phyloP scores from a whole-genome alignment of 331 rosid species.

The Prunus yedoensis region DNA sequence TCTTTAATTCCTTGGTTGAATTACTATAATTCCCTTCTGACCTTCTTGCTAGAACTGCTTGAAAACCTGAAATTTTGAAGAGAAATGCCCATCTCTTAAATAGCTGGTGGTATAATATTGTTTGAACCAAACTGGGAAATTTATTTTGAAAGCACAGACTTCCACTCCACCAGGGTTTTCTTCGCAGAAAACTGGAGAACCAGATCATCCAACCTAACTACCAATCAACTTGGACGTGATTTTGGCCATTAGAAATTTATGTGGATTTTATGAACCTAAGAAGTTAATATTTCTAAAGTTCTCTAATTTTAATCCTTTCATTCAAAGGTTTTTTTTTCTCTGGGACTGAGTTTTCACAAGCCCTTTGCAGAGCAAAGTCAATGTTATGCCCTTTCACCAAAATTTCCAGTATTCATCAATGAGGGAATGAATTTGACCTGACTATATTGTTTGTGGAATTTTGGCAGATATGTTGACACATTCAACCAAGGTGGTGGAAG shows the following conservation, averaged over 20 bases:
- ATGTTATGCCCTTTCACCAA: background rate
- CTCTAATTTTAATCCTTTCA: background rate
- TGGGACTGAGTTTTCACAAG: background rate
- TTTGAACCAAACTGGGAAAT: background rate
- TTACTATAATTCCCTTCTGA: background rate
- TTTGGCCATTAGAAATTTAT: background rate
- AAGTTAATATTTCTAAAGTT: background rate
- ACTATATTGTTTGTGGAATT: slow-evolving; percentile 11
- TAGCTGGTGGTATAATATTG: background rate
- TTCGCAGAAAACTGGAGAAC: background rate
- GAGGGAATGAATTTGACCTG: background rate
- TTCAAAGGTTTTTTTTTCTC: background rate
- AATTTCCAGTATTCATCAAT: background rate
- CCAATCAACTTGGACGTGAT: background rate
- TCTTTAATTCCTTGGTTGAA: background rate
- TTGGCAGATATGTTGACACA: slow-evolving; percentile 90
- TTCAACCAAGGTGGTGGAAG: slow-evolving; percentile 81
- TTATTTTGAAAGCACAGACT: background rate
- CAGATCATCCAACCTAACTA: background rate
- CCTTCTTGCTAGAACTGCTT: background rate
- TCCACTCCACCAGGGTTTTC: background rate
- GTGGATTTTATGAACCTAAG: background rate
- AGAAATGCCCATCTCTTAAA: background rate
- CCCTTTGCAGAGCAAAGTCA: background rate
- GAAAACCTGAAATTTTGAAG: background rate